Evolutionary conservation across 1,284 basidiomycete genomes (phyloP), one percentile per base, ranked within the genome.

Genomic region (Neonothopanus nambi): DNA sequence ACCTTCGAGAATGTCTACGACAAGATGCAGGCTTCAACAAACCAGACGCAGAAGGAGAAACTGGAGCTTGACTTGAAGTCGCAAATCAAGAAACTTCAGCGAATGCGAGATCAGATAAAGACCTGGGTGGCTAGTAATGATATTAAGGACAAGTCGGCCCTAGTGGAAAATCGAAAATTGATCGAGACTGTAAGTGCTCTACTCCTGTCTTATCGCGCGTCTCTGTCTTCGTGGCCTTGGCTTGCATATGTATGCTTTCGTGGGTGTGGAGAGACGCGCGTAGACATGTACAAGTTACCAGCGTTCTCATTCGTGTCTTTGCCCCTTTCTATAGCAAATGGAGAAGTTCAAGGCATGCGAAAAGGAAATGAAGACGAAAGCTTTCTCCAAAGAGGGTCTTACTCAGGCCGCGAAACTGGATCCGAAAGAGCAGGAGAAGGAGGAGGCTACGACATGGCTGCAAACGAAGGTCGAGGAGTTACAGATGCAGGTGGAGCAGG

Each of bases 351-450:
- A 99, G 68, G 96, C 96, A 21, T 93, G 94, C 73, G 97, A 99
- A 77, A 99, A 99, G 78, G 97, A 99, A 75, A 98, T 99, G 95
- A 99, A 99, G 83, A 99, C 97, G 58, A 99, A 99, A 71, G 97
- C 97, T 0, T 99, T 99, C 75, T 98, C 95, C 28, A 99, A 99
- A 72, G 97, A 98, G 71, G 97, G 97, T 35, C 82, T 99, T 33
- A 98, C 91, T 59, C 93, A 95, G 53, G 94, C 95, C 3, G 84
- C 93, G 42, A 93, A 92, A 65, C 86, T 99, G 26, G 97, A 99
- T 70, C 97, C 97, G 47, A 94, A 93, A 68, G 94, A 97, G 58
- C 93, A 96, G 75, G 94, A 96, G 73, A 98, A 98, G 73, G 81
- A 91, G 59, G 95, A 98, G 66, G 86, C 89, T 54, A 88, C 90